Evolutionary conservation across 78 protist species (phyloP), one percentile per base, ranked within the genome.

Genomic region (Protostelium mycophagum): DNA sequence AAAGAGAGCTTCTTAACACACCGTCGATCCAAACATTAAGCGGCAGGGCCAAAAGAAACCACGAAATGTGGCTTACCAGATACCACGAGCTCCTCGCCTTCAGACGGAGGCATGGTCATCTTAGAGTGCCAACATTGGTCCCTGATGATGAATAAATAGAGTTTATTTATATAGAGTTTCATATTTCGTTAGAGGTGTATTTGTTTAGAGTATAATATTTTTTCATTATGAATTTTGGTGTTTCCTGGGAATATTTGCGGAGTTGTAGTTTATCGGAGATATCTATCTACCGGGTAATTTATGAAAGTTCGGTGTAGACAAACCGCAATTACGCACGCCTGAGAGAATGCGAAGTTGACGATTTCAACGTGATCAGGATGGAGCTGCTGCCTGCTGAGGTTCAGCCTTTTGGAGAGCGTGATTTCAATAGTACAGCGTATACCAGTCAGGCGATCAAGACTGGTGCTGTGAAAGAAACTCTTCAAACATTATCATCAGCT

Each of bases 361-460:
- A n/a, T n/a, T n/a, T n/a, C n/a, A n/a, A n/a, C n/a, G n/a, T n/a
- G n/a, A n/a, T n/a, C n/a, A n/a, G n/a, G n/a, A 51, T 51, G 73
- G 73, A 51, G 5, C 73, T 51, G 31, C 73, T 51, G 5, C 73
- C 73, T 51, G 73, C 73, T 16, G 73, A 51, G 16, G 73, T 51
- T 16, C 5, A 51, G 16, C 16, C 73, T 16, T 51, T 51, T 51
- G 73, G 31, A 25, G 73, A 51, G 31, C 73, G 73, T 31, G 63
- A 92, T 31, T 92, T 92, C 31, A 89, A 92, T 34, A 91, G 84
- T 36, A 87, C 38, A 36, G 23, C 84, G 0, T 92, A 92, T 16
- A 92, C 94, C 0, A 92, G 94, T 29, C 85, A 92, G 88, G 94
- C 90, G 1, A 51, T 92, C 83, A 92, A 92, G 38, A 84, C 90